A percentile compares a stretch with the other conserved stretches of the same genome.
phyloP scores from a whole-genome alignment of 2,329 filamentous ascomycete genomes.

The Calonectria ilicicola region DNA sequence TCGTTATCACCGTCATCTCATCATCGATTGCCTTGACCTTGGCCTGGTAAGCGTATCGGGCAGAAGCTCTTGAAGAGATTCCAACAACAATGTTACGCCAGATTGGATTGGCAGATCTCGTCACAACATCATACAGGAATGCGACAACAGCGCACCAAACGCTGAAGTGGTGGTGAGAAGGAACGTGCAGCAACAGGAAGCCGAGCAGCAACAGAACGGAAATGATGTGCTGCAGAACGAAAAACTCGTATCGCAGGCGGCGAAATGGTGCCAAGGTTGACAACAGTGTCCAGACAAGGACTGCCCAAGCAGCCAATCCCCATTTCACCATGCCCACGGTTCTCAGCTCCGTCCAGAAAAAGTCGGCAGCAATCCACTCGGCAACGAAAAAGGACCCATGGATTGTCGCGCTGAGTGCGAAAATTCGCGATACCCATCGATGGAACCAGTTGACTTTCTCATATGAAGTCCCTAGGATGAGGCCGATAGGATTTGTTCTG shows the following conservation, averaged over 20 bases:
- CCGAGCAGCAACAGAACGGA: slow-evolving; percentile 37
- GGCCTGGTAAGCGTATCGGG: slow-evolving; percentile 36
- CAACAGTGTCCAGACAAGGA: slow-evolving; percentile 40
- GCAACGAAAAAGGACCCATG: slow-evolving; percentile 39
- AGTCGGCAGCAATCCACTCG: slow-evolving; percentile 40
- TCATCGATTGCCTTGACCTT: slow-evolving; percentile 31
- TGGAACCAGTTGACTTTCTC: slow-evolving; percentile 43
- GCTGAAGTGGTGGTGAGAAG: slow-evolving; percentile 42
- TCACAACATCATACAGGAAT: slow-evolving; percentile 40
- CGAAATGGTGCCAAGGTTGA: slow-evolving; percentile 39
- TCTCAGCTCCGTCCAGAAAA: slow-evolving; percentile 41
- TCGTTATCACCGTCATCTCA: slow-evolving; percentile 35
- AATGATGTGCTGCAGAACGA: slow-evolving; percentile 42
- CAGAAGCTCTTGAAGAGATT: slow-evolving; percentile 22
- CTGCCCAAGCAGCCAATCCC: slow-evolving; percentile 41
- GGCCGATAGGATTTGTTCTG: slow-evolving; percentile 38
- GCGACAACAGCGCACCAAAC: slow-evolving; percentile 43
- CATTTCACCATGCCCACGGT: slow-evolving; percentile 42
- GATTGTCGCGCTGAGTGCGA: slow-evolving; percentile 39
- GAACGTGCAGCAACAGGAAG: slow-evolving; percentile 40
- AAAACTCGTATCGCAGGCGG: slow-evolving; percentile 43
- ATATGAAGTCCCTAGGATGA: slow-evolving; percentile 40
- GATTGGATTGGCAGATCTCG: slow-evolving; percentile 41
- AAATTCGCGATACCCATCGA: slow-evolving; percentile 38
- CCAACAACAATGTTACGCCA: slow-evolving; percentile 39